Conservation (phyloP, 2,329 filamentous ascomycete genomes). For the Exutisphaerella laricina region DNA sequence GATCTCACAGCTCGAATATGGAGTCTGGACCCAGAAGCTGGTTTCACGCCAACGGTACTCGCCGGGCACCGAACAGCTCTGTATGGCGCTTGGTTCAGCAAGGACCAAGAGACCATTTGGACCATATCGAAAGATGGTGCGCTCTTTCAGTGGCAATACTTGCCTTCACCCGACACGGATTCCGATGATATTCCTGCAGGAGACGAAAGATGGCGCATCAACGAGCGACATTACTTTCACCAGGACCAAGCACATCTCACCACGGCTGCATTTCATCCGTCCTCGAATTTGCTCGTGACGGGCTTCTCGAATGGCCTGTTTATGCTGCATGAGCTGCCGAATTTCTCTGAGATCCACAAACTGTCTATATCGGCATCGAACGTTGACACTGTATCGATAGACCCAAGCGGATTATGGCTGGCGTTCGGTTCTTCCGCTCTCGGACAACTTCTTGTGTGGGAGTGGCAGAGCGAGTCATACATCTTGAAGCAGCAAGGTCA, state of each 20-base stretch:
- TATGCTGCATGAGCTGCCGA: conserved; percentile 89
- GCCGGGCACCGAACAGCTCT: conserved; percentile 88
- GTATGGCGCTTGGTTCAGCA: conserved; percentile 93
- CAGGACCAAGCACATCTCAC: conserved; percentile 81
- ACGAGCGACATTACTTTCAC: conserved; percentile 89
- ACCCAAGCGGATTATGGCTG: conserved; percentile 91
- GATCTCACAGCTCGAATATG: conserved; percentile 92
- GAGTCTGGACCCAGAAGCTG: conserved; percentile 82
- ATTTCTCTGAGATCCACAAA: conserved; percentile 92
- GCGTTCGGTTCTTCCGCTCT: conserved; percentile 94
- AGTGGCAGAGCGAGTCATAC: conserved; percentile 99
- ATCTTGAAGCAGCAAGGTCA: conserved; percentile 98
- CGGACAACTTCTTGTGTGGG: conserved; percentile 96
- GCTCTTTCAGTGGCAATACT: conserved; percentile 88
- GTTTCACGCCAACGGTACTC: conserved; percentile 82
- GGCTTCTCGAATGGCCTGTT: conserved; percentile 95
- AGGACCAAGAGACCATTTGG: conserved; percentile 90
- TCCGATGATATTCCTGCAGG: conserved; percentile 52
- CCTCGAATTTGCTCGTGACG: conserved; percentile 86
- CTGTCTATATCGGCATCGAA: conserved; percentile 92
- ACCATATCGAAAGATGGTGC: conserved; percentile 97
- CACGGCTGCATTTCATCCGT: conserved; percentile 83
- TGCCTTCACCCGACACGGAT: conserved; percentile 49
- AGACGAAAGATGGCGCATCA: conserved; percentile 82
- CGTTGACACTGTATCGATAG: conserved; percentile 91